Conservation (phyloP, 257 asterid genomes). For the Mentha longifolia region DNA sequence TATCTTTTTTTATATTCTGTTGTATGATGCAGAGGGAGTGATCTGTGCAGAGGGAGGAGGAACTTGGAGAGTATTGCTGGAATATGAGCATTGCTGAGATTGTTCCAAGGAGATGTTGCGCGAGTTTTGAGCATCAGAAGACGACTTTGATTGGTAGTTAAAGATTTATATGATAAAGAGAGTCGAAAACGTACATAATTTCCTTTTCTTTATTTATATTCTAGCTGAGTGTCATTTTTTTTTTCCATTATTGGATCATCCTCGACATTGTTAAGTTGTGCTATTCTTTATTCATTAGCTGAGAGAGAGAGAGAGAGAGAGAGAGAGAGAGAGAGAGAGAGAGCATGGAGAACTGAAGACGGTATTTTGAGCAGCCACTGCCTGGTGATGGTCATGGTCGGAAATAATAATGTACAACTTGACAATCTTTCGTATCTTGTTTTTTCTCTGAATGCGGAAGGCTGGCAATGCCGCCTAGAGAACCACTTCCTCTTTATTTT, state of each 20-base stretch:
- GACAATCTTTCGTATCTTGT: not conserved
- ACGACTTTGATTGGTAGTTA: slow-evolving; percentile 16
- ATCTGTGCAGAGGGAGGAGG: slow-evolving; percentile 7
- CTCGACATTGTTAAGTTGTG: not conserved
- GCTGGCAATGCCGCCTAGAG: not conserved
- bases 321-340: not conserved
- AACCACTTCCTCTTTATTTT: not conserved
- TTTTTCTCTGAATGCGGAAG: not conserved
- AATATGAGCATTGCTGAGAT: not conserved
- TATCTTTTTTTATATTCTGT: not conserved
- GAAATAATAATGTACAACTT: not conserved
- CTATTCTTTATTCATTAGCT: slow-evolving; percentile 29
- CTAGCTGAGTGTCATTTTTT: not conserved
- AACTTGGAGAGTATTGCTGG: not conserved
- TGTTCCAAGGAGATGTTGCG: not conserved
- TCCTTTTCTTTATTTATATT: no score
- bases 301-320: not conserved
- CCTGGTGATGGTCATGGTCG: not conserved
- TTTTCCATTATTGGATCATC: not conserved
- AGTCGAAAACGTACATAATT: slow-evolving; percentile 26
- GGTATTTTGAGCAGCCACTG: not conserved
- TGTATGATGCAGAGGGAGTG: slow-evolving; percentile 46
- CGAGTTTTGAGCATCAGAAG: slow-evolving; percentile 17
- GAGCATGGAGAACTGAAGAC: not conserved
- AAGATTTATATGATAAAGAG: not conserved